phyloP scores from a whole-genome alignment of 2,329 filamentous ascomycete species.

The Calonectria leucothoes region DNA sequence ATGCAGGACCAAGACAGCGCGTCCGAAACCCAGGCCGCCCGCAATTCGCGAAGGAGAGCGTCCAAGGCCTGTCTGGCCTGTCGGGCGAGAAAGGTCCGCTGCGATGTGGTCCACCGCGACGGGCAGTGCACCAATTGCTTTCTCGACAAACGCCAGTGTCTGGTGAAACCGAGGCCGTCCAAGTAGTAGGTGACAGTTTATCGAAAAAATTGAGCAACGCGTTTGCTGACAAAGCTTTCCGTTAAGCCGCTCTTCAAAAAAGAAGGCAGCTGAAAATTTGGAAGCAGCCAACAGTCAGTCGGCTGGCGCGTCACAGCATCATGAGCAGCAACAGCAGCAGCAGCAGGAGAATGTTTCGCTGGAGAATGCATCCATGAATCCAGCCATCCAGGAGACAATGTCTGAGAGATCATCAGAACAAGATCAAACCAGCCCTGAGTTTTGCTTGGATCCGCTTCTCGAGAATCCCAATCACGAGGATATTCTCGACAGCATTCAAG shows the following conservation, averaged over 20 bases:
- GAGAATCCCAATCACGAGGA: background rate
- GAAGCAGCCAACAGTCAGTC: background rate
- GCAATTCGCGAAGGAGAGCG: conserved; percentile 15
- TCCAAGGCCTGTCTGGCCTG: conserved; percentile 26
- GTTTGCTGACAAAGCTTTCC: background rate
- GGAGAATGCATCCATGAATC: background rate
- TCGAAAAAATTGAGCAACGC: background rate
- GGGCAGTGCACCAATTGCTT: conserved; percentile 26
- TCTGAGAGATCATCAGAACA: conserved; percentile 5
- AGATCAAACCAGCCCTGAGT: background rate
- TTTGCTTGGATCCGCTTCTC: background rate
- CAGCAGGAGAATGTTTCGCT: background rate
- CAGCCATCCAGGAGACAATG: background rate
- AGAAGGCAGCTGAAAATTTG: background rate
- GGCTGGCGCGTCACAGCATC: background rate
- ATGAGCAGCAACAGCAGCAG: background rate
- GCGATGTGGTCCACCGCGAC: conserved; percentile 24
- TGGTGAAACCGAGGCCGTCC: conserved; percentile 21
- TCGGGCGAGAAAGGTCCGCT: conserved; percentile 24
- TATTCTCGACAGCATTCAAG: background rate
- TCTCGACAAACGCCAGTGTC: conserved; percentile 24
- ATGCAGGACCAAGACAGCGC: conserved; percentile 7
- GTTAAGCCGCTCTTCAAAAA: conserved; percentile 5
- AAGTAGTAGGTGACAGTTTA: conserved; percentile 16
- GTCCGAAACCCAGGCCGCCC: background rate